phyloP scores from a whole-genome alignment of 2,329 filamentous ascomycete genomes.

The Penicillium sp. region DNA sequence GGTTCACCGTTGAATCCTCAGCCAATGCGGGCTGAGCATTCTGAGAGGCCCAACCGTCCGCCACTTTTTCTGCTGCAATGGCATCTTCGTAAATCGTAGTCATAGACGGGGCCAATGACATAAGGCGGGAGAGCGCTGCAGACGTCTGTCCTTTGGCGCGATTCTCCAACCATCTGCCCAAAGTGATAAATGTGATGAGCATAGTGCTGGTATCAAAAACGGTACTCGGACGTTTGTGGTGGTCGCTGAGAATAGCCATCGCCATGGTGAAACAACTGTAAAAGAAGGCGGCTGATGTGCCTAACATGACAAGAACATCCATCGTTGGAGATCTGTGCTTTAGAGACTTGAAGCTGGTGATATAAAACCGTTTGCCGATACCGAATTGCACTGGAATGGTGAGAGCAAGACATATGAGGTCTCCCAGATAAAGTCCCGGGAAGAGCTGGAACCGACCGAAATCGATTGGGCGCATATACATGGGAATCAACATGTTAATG shows the following conservation, averaged over 20 bases:
- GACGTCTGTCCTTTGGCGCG: conserved; percentile 94
- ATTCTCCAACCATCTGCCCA: conserved; percentile 92
- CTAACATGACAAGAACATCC: conserved; percentile 93
- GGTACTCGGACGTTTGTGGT: conserved; percentile 78
- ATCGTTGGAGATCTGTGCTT: conserved; percentile 92
- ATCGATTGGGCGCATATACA: conserved; percentile 74
- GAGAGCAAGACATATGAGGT: conserved; percentile 77
- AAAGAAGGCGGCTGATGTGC: conserved; percentile 93
- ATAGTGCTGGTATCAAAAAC: conserved; percentile 98
- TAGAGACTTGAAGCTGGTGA: conserved; percentile 88
- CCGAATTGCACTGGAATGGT: conserved; percentile 96
- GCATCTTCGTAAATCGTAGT: conserved; percentile 94
- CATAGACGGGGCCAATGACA: conserved; percentile 96
- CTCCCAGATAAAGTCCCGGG: conserved; percentile 81
- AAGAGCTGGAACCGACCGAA: conserved; percentile 68
- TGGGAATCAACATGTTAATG: conserved; percentile 91
- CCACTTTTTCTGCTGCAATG: conserved; percentile 87
- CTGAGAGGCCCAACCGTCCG: conserved; percentile 65
- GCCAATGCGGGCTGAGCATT: conserved; percentile 6
- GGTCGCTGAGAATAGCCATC: conserved; percentile 72
- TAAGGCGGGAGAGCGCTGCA: conserved; percentile 85
- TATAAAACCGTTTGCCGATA: conserved; percentile 90
- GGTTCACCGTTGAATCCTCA: conserved; percentile 20
- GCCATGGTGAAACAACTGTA: conserved; percentile 88
- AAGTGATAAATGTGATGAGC: conserved; percentile 92